Percentiles rank a stretch among this genome's conserved stretches.
Conservation (phyloP, 1,284 basidiomycete genomes). For the Apiotrichum laibachii region DNA sequence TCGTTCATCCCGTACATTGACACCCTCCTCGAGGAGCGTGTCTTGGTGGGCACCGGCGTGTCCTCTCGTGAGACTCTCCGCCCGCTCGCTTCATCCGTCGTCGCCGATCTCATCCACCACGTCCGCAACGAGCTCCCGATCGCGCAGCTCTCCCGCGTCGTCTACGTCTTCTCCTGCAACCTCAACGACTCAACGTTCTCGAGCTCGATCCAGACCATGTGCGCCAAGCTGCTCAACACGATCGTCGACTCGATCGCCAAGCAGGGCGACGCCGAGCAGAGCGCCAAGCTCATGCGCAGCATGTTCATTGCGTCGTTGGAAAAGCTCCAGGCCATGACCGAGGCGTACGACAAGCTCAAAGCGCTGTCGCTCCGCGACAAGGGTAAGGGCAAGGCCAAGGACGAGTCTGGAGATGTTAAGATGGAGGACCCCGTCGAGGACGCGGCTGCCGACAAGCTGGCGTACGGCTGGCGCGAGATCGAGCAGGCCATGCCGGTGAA, state of each 20-base stretch:
- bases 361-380: slow-evolving; percentile 41
- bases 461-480: slow-evolving; percentile 57
- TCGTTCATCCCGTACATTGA: slow-evolving; percentile 83
- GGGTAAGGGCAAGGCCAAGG: slow-evolving; percentile 46
- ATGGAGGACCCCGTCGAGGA: slow-evolving; percentile 29
- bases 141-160: slow-evolving; percentile 73
- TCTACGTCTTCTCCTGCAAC: slow-evolving; percentile 81
- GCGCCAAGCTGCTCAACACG: slow-evolving; percentile 89
- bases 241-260: slow-evolving; percentile 77
- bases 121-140: slow-evolving; percentile 78
- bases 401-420: slow-evolving; percentile 9
- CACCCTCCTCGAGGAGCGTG: slow-evolving; percentile 84
- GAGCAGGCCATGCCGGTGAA: slow-evolving; percentile 77
- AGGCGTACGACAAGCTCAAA: slow-evolving; percentile 57
- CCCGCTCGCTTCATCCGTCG: slow-evolving; percentile 78
- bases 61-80: slow-evolving; percentile 78
- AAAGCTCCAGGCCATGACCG: slow-evolving; percentile 77
- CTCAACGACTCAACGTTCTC: slow-evolving; percentile 85
- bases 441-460: slow-evolving; percentile 30
- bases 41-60: slow-evolving; percentile 80
- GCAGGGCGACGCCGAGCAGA: slow-evolving; percentile 68
- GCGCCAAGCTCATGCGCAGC: slow-evolving; percentile 65
- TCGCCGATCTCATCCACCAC: slow-evolving; percentile 93
- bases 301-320: slow-evolving; percentile 84
- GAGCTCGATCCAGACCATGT: slow-evolving; percentile 82